Evolutionary conservation across 225 moss, liverwort and hornwort genomes (phyloP), one percentile per base, ranked within the genome.

Genomic region (Marchantia paleacea): DNA sequence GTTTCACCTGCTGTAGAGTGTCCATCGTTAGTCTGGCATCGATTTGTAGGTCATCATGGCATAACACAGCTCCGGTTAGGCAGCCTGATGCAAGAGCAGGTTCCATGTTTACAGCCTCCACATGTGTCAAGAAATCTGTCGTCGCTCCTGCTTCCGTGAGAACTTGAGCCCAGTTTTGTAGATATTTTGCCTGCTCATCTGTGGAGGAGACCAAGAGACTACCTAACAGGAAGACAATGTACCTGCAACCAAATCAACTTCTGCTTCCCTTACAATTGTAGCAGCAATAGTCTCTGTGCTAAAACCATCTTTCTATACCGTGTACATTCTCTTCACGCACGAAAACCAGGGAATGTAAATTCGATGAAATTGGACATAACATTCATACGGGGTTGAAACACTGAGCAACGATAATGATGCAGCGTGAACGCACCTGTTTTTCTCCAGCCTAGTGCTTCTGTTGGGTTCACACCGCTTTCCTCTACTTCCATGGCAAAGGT

Each of bases 1-100:
- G 72, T 85, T 80, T 18, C 12, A 97, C 97, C 87, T 91, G 72
- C 60, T 84, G 78, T 55, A 95, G 64, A 28, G 92, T 78, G 12
- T 79, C 81, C 83, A 97, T 91, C 20, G 91, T 89, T 71, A 92
- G 79, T 69, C 86, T 86, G 68, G 95, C 95, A 90, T 97, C 93
- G 69, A 97, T 89, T 83, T 97, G 97, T 77, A 92, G 91, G 83
- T 97, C 97, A 68, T 86, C 88, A 63, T 86, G 89, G 75, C 92
- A 92, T 72, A 89, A 85, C 68, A 87, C 95, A 69, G 93, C 97
- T 76, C 85, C 89, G 22, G 90, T 83, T 72, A 87, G 81, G 61
- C 90, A 75, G 78, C 84, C 89, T 72, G 92, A 29, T 74, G 85
- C 82, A 47, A 97, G 86, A 48, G 86, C 84, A 69, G 95, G 95